A percentile compares a stretch with the other conserved stretches of the same genome.
phyloP scores from a whole-genome alignment of 78 protist species.

The Cavenderia fasciculata region DNA sequence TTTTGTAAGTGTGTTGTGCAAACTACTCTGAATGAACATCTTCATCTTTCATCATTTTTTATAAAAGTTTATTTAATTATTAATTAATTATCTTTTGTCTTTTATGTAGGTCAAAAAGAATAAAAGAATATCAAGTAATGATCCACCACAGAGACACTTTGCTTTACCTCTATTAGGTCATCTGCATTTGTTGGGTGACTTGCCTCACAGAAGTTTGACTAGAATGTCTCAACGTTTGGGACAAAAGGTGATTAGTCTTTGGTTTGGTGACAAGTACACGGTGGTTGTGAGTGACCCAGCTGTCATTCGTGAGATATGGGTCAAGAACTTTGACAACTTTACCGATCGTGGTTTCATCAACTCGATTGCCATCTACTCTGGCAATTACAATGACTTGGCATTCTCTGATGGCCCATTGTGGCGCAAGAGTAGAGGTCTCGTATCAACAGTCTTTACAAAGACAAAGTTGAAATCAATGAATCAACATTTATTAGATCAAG shows the following conservation, averaged over 20 bases:
- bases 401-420: constrained; percentile 10
- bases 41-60: too few species aligned
- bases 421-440: constrained; percentile 6
- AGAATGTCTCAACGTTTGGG: too few species aligned
- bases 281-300: constrained; percentile 12
- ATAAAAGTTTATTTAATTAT: too few species aligned
- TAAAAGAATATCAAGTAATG: background rate
- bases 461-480: constrained; percentile 4
- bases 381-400: background rate
- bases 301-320: constrained; percentile 17
- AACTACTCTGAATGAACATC: too few species aligned
- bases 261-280: constrained; percentile 12
- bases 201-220: constrained; percentile 7
- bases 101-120: constrained; percentile 33
- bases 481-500: constrained; percentile 17
- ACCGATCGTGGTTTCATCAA: background rate
- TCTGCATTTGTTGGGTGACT: constrained; percentile 39
- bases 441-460: constrained; percentile 12
- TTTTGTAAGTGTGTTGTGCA: too few species aligned
- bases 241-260: background rate
- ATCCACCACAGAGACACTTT: constrained; percentile 17
- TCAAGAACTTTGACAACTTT: constrained; percentile 18
- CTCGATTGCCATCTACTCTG: background rate
- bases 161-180: constrained; percentile 27
- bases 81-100: too few species aligned